phyloP scores from a whole-genome alignment of 2,329 filamentous ascomycete genomes.

The Alternaria consortialis region DNA sequence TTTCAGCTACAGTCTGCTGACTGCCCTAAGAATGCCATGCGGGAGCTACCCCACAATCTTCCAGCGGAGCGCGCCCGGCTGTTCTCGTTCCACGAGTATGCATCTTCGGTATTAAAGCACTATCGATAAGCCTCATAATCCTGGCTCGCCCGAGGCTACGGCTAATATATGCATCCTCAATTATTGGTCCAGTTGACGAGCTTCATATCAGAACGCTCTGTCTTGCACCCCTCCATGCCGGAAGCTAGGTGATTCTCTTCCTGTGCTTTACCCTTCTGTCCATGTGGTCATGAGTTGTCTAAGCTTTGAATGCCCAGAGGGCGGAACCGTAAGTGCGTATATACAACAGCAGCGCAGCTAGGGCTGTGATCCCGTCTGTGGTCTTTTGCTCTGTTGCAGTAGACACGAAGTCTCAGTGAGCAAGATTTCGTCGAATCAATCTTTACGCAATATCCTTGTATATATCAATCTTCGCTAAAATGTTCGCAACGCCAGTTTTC shows the following conservation, averaged over 20 bases:
- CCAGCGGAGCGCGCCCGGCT: conserved; percentile 22
- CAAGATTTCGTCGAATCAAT: background rate
- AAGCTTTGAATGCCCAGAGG: conserved; percentile 2
- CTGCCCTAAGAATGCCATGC: conserved; percentile 12
- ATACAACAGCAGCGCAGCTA: conserved; percentile 17
- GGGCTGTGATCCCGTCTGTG: conserved; percentile 6
- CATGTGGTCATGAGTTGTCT: conserved; percentile 15
- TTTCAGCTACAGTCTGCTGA: conserved; percentile 16
- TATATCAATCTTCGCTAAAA: conserved; percentile 10
- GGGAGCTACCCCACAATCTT: conserved; percentile 24
- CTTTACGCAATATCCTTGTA: background rate
- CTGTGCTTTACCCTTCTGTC: conserved; percentile 15
- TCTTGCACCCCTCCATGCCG: conserved; percentile 21
- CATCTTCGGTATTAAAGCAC: conserved; percentile 31
- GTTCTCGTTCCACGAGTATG: conserved; percentile 27
- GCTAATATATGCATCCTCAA: conserved; percentile 19
- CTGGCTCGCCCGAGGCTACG: conserved; percentile 28
- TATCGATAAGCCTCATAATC: conserved; percentile 35
- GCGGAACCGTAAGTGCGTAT: conserved; percentile 11
- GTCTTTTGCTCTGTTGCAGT: conserved; percentile 3
- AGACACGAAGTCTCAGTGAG: background rate
- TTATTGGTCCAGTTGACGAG: conserved; percentile 26
- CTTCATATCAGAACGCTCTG: conserved; percentile 33
- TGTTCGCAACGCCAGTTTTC: conserved; percentile 30
- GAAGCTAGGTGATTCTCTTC: conserved; percentile 23